Evolutionary conservation across 768 basidiomycete genomes (phyloP).

Genomic region (Tylopilus rubrobrunneus): DNA sequence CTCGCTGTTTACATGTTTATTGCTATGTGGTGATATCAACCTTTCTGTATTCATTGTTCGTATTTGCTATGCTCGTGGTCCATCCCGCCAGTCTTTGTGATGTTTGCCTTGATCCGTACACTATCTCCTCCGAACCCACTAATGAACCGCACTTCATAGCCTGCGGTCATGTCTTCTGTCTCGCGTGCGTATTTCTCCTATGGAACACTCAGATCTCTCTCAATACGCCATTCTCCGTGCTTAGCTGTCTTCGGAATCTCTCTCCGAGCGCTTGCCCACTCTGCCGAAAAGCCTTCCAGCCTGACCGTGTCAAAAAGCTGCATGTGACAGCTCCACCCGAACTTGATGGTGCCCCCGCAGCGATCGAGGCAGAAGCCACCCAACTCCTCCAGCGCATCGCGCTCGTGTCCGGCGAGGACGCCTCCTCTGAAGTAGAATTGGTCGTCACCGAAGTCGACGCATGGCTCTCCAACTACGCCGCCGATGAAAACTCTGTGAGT

Average conservation of each 20-base stretch:
- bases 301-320: constrained; percentile 60
- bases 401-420: constrained; percentile 32
- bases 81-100: constrained; percentile 73
- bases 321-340: constrained; percentile 52
- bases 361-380: constrained; percentile 40
- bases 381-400: constrained; percentile 35
- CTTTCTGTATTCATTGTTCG: constrained; percentile 23
- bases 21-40: constrained; percentile 33
- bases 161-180: constrained; percentile 77
- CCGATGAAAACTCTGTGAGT: constrained; percentile 37
- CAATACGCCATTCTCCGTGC: constrained; percentile 2
- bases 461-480: constrained; percentile 45
- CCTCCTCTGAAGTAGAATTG: constrained; percentile 30
- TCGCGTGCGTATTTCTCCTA: constrained; percentile 43
- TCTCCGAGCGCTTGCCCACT: constrained; percentile 57
- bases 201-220: constrained; percentile 11
- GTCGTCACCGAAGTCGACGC: constrained; percentile 43
- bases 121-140: constrained; percentile 42
- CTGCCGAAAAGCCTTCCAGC: constrained; percentile 57
- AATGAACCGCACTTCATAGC: constrained; percentile 66
- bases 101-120: constrained; percentile 66
- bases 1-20: constrained; percentile 29
- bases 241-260: constrained; percentile 53
- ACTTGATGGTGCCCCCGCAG: constrained; percentile 32
- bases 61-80: constrained; percentile 51